Evolutionary conservation across 1,284 basidiomycete species (phyloP).

Genomic region (Coriolopsis trogii): DNA sequence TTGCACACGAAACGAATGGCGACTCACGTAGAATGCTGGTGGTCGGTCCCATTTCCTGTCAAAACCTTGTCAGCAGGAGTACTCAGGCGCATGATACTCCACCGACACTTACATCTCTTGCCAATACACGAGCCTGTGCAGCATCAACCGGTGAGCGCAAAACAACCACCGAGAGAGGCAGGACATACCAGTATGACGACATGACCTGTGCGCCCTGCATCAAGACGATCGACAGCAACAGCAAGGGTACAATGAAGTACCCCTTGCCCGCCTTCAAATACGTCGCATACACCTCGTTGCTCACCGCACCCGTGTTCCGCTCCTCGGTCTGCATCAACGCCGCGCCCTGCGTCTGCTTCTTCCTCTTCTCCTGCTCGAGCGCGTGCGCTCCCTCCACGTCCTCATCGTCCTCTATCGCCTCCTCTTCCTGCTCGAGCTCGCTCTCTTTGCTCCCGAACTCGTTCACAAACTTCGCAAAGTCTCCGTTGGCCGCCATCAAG

Average conservation of each 20-base stretch:
- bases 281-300: conserved; percentile 50
- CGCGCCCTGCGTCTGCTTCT: conserved; percentile 38
- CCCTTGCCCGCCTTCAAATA: conserved; percentile 63
- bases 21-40: conserved; percentile 61
- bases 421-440: conserved; percentile 35
- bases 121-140: conserved; percentile 69
- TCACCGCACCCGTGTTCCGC: conserved; percentile 62
- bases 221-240: conserved; percentile 53
- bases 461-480: conserved; percentile 72
- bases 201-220: conserved; percentile 64
- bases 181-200: conserved; percentile 65
- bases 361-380: conserved; percentile 33
- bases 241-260: conserved; percentile 51
- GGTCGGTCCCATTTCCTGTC: conserved; percentile 55
- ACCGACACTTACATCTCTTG: conserved; percentile 50
- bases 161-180: neutral
- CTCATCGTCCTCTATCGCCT: conserved; percentile 33
- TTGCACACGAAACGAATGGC: neutral
- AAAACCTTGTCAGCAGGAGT: too few relatives aligned
- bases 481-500: conserved; percentile 64
- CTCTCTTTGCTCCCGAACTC: conserved; percentile 64
- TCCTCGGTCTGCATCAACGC: conserved; percentile 70
- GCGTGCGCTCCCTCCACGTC: conserved; percentile 31
- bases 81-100: too few relatives aligned
- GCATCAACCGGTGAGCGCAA: conserved; percentile 1